These are phyloP conservation scores for Pezicula radicicola DNA, from an alignment of 2,329 filamentous ascomycete genomes.

Conservation along the genomic window DNA sequence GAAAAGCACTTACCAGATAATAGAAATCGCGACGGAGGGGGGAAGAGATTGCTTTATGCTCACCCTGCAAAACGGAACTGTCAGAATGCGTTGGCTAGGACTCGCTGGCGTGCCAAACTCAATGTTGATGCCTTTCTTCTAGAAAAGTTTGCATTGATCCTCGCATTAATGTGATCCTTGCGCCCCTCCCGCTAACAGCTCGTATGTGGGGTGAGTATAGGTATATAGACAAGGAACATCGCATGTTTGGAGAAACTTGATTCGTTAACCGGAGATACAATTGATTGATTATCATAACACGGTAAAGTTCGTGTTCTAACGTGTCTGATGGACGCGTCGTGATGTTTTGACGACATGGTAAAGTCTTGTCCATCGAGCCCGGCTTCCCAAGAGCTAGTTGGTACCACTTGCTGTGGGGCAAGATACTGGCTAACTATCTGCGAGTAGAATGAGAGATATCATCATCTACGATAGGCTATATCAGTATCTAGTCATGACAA, in stretches of 20 bases:
- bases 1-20: conserved; percentile 1
- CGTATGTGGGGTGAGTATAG: background rate
- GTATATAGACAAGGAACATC: conserved; percentile 1
- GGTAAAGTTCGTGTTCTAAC: too few species aligned
- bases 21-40: too few species aligned
- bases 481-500: too few species aligned
- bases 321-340: too few species aligned
- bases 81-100: background rate
- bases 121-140: background rate
- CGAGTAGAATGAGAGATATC: too few species aligned
- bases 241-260: background rate
- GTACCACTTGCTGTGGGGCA: too few species aligned
- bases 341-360: too few species aligned
- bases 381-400: too few species aligned
- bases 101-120: background rate
- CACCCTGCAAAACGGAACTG: background rate
- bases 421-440: too few species aligned
- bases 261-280: background rate
- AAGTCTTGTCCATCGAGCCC: too few species aligned
- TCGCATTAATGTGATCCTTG: background rate
- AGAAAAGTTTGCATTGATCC: background rate
- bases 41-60: background rate
- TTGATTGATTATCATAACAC: too few species aligned
- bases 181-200: background rate
- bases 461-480: too few species aligned